Evolutionary conservation across 1,284 basidiomycete species (phyloP), one percentile per base, ranked within the genome.

Genomic region (Salmacisia buchloeana): DNA sequence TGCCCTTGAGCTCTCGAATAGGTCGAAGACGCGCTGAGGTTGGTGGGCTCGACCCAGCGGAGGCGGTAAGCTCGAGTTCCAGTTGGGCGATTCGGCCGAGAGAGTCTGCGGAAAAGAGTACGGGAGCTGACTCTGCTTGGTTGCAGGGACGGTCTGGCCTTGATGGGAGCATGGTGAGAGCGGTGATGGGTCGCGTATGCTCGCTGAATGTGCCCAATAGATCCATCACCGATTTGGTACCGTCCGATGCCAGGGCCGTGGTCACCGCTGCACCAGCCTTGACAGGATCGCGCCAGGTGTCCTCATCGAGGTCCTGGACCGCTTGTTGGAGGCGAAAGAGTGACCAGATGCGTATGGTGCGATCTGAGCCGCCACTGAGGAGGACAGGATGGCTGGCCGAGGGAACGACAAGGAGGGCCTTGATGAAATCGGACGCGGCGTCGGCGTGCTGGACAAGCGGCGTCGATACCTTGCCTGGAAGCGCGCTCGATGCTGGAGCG

Each of bases 391-490:
- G 35, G 2, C n/a, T 23, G 0, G 27, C 2, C 2, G 61, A 58
- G 10, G 5, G 25, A 23, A 72, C 68, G 3, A 61, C 29, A 45
- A 66, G 65, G 0, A 72, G 49, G 31, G 56, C 39, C 49, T 72
- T 72, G 67, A 72, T 66, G 57, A 72, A 72, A 58, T 72, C 71
- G 1, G 29, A 31, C 60, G 64, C 67, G 13, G 71, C 71, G 2
- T 58, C 46, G 7, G 60, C 18, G 49, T 54, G 49, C 18, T 5
- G 18, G 25, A 54, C 15, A 12, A 54, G 15, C 2, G 68, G 33
- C 13, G 25, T 33, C 12, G 59, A 2, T n/a, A 34, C 0, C 10
- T 34, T 12, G 31, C 23, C 15, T 58, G 61, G n/a, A 57, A 25
- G 2, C 33, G 31, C 1, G 31, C 15, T n/a, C 0, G 10, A 7